Evolutionary conservation across 2,329 filamentous ascomycete species (phyloP), one percentile per base, ranked within the genome.

Genomic region (Neonectria punicea): DNA sequence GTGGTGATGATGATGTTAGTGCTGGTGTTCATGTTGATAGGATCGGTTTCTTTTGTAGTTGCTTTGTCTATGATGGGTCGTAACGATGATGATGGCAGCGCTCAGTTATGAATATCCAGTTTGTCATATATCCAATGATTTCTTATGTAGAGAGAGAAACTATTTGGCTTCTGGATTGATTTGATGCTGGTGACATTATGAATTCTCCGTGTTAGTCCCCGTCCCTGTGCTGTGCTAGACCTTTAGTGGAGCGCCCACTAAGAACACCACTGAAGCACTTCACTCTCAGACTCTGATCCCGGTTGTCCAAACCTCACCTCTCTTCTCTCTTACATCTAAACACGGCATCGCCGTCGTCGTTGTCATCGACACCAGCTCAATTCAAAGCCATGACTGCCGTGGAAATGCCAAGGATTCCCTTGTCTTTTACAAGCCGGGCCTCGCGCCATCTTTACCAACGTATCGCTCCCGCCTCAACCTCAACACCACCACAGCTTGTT

Each of bases 371-470:
- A 20, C n/a, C 39, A 20, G n/a, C 8, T 20, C 39, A 10, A 43
- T 43, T 20, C 3, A 9, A 39, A 44, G 39, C 25, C 32, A 43
- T 47, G n/a, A 16, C 46, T 41, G 10, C 34, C 28, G 20, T 14
- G 22, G 22, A 13, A 41, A 11, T 16, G n/a, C 6, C 22, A 41
- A 16, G 13, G 39, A 11, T 55, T 16, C 34, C 50, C 16, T 46
- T 44, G 4, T 41, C 44, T n/a, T 14, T 50, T 8, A 20, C 25
- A 5, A 13, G 30, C 1, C 43, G 53, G 1, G 30, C 34, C 10
- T 58, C 68, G 39, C 36, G 59, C 10, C 32, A 57, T 32, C n/a
- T 71, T 7, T 16, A 36, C 16, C 41, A 22, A 16, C 58, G 43
- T 43, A 11, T 13, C 18, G 41, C 36, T 61, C n/a, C 59, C 49